Base-by-base conservation (phyloP, 148 eudicot genomes). In the Arctostaphylos glauca region DNA sequence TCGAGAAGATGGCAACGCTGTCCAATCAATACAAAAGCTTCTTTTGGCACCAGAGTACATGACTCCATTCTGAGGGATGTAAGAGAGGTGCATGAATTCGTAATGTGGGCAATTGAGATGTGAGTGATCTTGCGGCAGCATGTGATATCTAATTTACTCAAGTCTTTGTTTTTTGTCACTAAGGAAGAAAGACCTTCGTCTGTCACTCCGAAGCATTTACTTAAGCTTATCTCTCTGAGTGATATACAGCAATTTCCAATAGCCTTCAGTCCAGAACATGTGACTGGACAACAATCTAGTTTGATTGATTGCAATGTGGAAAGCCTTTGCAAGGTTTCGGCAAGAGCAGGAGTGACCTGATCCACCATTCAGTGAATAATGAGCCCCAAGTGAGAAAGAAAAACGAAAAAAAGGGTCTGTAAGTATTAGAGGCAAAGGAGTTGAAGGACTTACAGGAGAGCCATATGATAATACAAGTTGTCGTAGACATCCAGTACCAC, bases 341-440 rank as follows among this genome's bases (percentile, higher is more conserved):
- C 98, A 79, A 96, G 84, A 84, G 91, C 95, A 81, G 81, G 91
- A 82, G 94, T 94, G 49, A 96, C 94, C 98, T 95, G 92, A 92
- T 81, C 78, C 79, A 85, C 76, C 80, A 43, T 77, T 62, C 59
- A 56, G 38, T 59, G 82, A 64, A 67, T 13, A 74, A 79, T 49
- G 46, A 86, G 84, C 58, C 38, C 12, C 58, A 41, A 80, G 47
- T 59, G 56, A n/a, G 3, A 16, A 41, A 75, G 44, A 14, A 43
- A 59, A 59, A 38, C 52, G 25, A 74, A 41, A 71, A 8, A 19
- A 44, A n/a, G 19, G 50, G 4, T 56, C 10, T 25, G 47, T 54
- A 0, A 16, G 19, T 41, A 46, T 48, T 21, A 12, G 59, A 55
- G 16, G 74, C 13, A 53, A 70, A 74, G 76, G 19, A 53, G 41